Base-by-base conservation (phyloP, 169 alveolate species). In the Cryptosporidium felis region DNA sequence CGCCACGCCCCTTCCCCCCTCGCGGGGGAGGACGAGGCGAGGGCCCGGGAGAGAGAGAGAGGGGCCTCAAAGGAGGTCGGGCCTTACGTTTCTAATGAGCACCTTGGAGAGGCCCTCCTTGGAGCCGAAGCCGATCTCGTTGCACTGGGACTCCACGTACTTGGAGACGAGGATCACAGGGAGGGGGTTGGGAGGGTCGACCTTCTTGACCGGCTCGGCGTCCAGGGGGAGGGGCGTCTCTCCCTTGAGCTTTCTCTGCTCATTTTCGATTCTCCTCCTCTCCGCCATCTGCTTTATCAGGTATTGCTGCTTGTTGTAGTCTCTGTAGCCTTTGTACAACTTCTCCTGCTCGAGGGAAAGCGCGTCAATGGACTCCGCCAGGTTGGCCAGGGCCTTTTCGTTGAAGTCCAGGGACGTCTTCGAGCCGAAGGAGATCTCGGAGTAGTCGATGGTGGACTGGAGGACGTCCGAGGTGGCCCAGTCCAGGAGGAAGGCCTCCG, bases 241-340 rank as follows among this genome's bases (percentile, higher is more conserved):
- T 44, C 96, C 96, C 90, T 90, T 82, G 9, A 93, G 93, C 46
- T 88, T 65, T 60, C 96, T 46, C 65, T 93, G 96, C 59, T 93
- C 96, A 63, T 93, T 93, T 80, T 93, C 96, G 74, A 93, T 81
- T 34, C 94, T 62, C 26, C 94, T 80, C 21, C 96, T 56, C 88
- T 93, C 96, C 36, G 85, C 47, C 89, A 93, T 85, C 62, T 93
- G 96, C 82, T 93, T 93, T 80, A 93, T 94, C 38, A 82, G 91
- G 62, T 92, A 94, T 42, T 82, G 91, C 82, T 89, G 93, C 80
- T 91, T 90, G 53, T 91, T 65, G 28, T 80, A 82, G 80, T 93
- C 96, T n/a, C 96, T 80, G 85, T 93, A 92, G 80, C 92, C 89
- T 46, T 92, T 58, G 85, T 90, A 81, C 38, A 91, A 82, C 82